Conservation (phyloP, 176 grass and related monocot species). For the Rhipidocladum racemiflorum region DNA sequence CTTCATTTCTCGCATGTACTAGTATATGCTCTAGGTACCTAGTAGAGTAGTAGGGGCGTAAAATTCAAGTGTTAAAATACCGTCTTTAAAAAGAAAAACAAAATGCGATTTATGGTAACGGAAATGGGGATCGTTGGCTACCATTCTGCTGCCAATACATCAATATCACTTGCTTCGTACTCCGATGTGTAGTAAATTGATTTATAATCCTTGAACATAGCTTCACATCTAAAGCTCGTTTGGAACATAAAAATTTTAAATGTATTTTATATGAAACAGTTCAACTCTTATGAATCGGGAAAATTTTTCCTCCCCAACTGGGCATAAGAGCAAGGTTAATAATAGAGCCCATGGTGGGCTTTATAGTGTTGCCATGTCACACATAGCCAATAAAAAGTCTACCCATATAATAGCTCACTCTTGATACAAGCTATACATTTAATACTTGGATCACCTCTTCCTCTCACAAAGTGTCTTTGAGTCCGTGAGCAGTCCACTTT, state of each 20-base stretch:
- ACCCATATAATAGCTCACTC: too few species aligned
- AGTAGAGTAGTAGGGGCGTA: neutral
- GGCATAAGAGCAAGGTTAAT: too few species aligned
- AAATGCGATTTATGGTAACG: neutral
- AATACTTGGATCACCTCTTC: too few species aligned
- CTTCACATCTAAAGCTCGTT: neutral
- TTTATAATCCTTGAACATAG: neutral
- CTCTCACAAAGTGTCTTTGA: too few species aligned
- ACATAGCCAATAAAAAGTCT: too few species aligned
- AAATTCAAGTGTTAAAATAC: neutral
- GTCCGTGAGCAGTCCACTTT: too few species aligned
- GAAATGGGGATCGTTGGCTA: neutral
- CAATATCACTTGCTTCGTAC: neutral
- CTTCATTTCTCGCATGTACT: neutral
- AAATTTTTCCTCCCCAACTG: neutral
- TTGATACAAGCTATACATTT: too few species aligned
- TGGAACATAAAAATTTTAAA: too few species aligned
- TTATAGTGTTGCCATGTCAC: too few species aligned
- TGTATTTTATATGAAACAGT: too few species aligned
- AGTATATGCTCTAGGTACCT: neutral
- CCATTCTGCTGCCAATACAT: neutral
- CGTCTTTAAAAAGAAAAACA: neutral
- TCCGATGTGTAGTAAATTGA: neutral
- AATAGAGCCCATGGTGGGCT: too few species aligned
- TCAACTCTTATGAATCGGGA: too few species aligned